Evolutionary conservation across 176 grass and related monocot genomes (phyloP).

Genomic region (bread wheat (Triticum aestivum)): IWGSC_CS_RefSeq_v2.1 NC_057799.1:524679528-524680027

Average conservation of each 20-base stretch:
- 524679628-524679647: neutral
- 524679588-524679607: neutral
- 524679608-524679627: conserved; percentile 1
- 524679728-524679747: neutral
- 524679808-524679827: too few relatives aligned
- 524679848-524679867: neutral
- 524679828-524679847: too few relatives aligned
- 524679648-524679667: neutral
- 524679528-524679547: neutral
- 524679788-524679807: too few relatives aligned
- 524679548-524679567: neutral
- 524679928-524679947: too few relatives aligned
- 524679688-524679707: neutral
- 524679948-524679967: neutral
- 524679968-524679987: neutral
- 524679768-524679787: too few relatives aligned
- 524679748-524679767: neutral
- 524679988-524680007: neutral
- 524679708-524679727: neutral
- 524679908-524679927: too few relatives aligned
- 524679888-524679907: neutral
- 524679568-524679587: neutral
- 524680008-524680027: neutral
- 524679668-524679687: neutral
- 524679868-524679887: neutral